Evolutionary conservation across 2,329 filamentous ascomycete genomes (phyloP), one percentile per base, ranked within the genome.

Genomic region (Pestalotiopsis sp.): DNA sequence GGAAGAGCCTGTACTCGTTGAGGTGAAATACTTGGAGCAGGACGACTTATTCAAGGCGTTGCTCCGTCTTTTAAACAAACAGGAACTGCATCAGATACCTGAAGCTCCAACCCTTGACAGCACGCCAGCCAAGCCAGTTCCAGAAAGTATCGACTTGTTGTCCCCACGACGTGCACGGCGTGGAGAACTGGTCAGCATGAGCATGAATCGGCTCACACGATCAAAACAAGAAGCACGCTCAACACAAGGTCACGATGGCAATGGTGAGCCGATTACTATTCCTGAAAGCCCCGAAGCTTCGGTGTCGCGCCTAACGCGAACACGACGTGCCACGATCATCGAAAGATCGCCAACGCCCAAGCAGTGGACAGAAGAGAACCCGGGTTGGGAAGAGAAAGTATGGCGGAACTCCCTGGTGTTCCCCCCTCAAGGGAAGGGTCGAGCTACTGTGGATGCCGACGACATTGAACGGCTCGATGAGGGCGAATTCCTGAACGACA

Each of bases 401-500:
- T 91, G 89, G 88, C 80, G 84, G 17, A 83, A 83, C 64, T 86
- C 91, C 1, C 82, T 95, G 1, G 82, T 89, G 2, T 94, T 89
- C 76, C 90, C 90, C 3, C 74, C 81, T 4, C 82, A 80, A 31
- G 88, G 89, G 2, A 87, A 85, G 66, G 87, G 88, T 64, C 86
- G 90, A 70, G 88, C 91, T 1, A 89, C 86, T 1, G 89, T 96
- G 1, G 88, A 93, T 68, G 89, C 87, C 70, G 83, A 87, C n/a
- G 93, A 96, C 75, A 90, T 98, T 41, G 82, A 86, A 23, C 87
- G 93, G 57, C 86, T 99, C 2, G 91, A 97, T 70, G 93, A 97
- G 71, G 93, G 91, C 13, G 88, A 97, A 73, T 97, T 92, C 69
- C 81, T 99, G 58, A 99, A 99, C 77, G 96, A 99, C 81, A 97